Evolutionary conservation across 495 filamentous ascomycete genomes (phyloP), one percentile per base, ranked within the genome.

Genomic region (Aspergillus bridgeri): DNA sequence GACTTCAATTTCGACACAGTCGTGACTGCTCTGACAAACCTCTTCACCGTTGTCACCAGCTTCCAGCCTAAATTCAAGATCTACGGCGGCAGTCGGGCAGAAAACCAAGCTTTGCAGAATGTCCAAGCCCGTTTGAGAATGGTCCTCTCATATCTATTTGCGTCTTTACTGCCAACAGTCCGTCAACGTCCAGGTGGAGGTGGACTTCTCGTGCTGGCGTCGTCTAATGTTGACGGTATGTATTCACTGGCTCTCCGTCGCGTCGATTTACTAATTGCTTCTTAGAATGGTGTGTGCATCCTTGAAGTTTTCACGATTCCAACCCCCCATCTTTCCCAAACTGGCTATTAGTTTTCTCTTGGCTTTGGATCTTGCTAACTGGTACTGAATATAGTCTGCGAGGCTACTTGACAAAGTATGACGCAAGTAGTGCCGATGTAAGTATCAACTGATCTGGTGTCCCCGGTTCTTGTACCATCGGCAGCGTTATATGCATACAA

Each of bases 51-150:
- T 3, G 75, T 80, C 48, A 81, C 81, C 6, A 72, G 70, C 52
- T 86, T 84, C 64, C 71, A 75, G 42, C 88, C 86, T 9, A 75
- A 79, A 54, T 96, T 90, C 74, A 88, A 85, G 67, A 81, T 85
- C 21, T 72, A 90, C 48, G 89, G 88, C 22, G 90, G 88, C 6
- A 74, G 67, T 15, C 57, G 62, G 4, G 68, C 81, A 0, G 84
- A 87, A 61, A 90, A 87, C 51, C 69, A 89, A 15, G 87, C 86
- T 5, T 69, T 93, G 19, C 93, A 93, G 64, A 92, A 91, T 63
- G 83, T 96, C 19, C 91, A 96, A 65, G 90, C 91, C 3, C 76
- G 91, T 2, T 69, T 80, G 8, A 75, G 92, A 53, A 96, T 96
- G 91, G 90, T 96, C 3, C 58, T 86, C 0, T 81, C 89, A 1